Conservation (phyloP, 75 land plant species). For the Selaginella moellendorffii region DNA sequence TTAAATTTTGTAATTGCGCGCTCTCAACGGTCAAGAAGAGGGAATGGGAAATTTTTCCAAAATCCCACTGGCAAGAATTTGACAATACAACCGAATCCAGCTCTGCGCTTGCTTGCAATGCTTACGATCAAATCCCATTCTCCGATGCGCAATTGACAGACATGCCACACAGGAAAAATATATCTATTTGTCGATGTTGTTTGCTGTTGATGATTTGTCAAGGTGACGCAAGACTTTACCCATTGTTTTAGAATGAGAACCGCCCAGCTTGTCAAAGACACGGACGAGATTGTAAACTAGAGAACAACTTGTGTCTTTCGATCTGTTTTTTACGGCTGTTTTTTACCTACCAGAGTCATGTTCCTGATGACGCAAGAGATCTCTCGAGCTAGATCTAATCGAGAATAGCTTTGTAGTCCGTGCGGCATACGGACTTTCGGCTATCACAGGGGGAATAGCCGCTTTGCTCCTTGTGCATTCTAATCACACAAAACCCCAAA, state of each 20-base stretch:
- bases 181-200: background rate
- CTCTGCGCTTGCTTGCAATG: too few relatives aligned
- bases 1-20: too few relatives aligned
- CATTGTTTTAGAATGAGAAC: background rate
- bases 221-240: background rate
- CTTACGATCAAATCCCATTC: too few relatives aligned
- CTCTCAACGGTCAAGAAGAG: too few relatives aligned
- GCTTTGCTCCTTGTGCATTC: background rate
- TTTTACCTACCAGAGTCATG: background rate
- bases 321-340: background rate
- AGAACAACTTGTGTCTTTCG: background rate
- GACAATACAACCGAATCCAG: background rate
- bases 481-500: background rate
- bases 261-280: background rate
- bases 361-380: too few relatives aligned
- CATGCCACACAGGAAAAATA: background rate
- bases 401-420: background rate
- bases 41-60: background rate
- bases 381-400: background rate
- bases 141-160: background rate
- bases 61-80: background rate
- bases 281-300: background rate
- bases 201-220: background rate
- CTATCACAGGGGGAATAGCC: background rate
- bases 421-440: background rate